Evolutionary conservation across 2,329 filamentous ascomycete genomes (phyloP).

Genomic region (Colletotrichum gloeosporioides): DNA sequence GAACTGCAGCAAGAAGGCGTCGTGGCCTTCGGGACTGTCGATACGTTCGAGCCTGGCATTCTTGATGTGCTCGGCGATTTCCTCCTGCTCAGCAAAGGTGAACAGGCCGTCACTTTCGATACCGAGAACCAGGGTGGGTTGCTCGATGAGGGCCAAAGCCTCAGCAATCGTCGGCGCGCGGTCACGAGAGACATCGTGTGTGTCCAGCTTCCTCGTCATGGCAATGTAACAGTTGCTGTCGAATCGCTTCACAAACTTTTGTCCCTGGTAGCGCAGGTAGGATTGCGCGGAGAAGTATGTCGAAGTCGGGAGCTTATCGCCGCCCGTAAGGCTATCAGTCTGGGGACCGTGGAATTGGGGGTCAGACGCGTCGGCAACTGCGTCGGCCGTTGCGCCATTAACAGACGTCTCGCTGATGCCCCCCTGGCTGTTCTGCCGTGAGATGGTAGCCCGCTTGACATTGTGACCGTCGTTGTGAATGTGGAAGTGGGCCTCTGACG

Average conservation of each 20-base stretch:
- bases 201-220: constrained; percentile 97
- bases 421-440: constrained; percentile 47
- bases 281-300: constrained; percentile 99
- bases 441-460: constrained; percentile 58
- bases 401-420: background rate
- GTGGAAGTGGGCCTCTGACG: constrained; percentile 76
- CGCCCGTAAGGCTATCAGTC: constrained; percentile 50
- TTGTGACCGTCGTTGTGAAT: constrained; percentile 86
- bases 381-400: constrained; percentile 29
- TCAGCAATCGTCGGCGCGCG: constrained; percentile 72
- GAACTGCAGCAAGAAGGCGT: constrained; percentile 95
- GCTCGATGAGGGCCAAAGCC: constrained; percentile 81
- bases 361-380: constrained; percentile 45
- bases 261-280: constrained; percentile 94
- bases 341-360: constrained; percentile 76
- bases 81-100: constrained; percentile 95
- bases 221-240: constrained; percentile 99
- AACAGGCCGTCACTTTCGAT: constrained; percentile 97
- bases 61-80: constrained; percentile 82
- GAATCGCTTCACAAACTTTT: constrained; percentile 96
- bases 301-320: constrained; percentile 60
- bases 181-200: constrained; percentile 88
- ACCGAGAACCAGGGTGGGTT: constrained; percentile 88
- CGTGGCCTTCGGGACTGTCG: constrained; percentile 92
- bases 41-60: constrained; percentile 83